Evolutionary conservation across 352 stramenopile genomes (phyloP), one percentile per base, ranked within the genome.

Genomic region (Aphanomyces cochlioides): DNA sequence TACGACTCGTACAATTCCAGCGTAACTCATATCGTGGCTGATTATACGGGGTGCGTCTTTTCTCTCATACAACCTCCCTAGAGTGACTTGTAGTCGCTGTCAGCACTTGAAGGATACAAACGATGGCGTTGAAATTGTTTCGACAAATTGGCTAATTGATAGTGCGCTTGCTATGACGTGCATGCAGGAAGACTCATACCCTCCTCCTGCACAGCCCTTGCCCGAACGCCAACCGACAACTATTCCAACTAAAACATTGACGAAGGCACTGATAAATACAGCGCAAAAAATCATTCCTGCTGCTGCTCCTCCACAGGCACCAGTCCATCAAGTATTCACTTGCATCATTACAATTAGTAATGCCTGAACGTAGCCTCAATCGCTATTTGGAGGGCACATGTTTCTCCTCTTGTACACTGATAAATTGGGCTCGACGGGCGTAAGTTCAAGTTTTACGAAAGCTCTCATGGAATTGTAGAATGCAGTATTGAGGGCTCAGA

Each of bases 21-120:
- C 4, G 85, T 90, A 47, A 89, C 83, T 4, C 85, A 92, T 47
- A 77, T 92, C 1, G 21, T 92, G 34, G 85, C 89, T 10, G 89
- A 84, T 47, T 77, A 80, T 3, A 82, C 78, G 17, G 63, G 88
- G 39, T 73, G n/a, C 28, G 17, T 61, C 28, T 8, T 58, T 36
- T 58, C 19, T 13, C 36, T 2, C 36, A 12, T 58, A 19, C 36
- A 17, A 58, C 21, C 17, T 58, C 8, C 1, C 1, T 12, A 12
- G 5, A 72, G 73, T 21, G 77, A 85, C 4, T 71, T 15, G 43
- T 64, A 70, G 64, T 8, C 41, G 39, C 15, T 61, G 64, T 19
- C 47, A 34, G 10, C 64, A 61, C 12, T 61, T 73, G 43, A 56
- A 56, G 0, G 78, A 81, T 57, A 74, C 75, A 3, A 69, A 77